Evolutionary conservation across 345 rosid genomes (phyloP).

Genomic region (Salix viminalis): DNA sequence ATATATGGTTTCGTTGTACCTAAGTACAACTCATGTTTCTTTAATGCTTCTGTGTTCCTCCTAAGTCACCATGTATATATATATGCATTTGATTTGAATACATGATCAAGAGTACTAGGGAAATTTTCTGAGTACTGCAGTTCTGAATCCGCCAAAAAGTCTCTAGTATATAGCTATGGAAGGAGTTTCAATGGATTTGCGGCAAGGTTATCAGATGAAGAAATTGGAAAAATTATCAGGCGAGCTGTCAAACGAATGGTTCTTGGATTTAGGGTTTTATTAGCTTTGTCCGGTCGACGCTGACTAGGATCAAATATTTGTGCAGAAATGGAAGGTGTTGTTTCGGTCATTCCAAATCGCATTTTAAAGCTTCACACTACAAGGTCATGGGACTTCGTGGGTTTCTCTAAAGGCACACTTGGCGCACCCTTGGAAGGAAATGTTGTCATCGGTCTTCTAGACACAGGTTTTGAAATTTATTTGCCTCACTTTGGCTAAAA

Average conservation of each 20-base stretch:
- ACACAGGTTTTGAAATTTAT: conserved; percentile 16
- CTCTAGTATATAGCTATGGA: conserved; percentile 36
- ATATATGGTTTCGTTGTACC: not conserved
- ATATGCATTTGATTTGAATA: not conserved
- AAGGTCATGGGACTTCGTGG: conserved; percentile 32
- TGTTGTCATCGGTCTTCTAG: conserved; percentile 24
- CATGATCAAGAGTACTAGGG: not conserved
- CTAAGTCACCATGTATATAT: not conserved
- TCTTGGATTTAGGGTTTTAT: not conserved
- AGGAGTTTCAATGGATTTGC: conserved; percentile 43
- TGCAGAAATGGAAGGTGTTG: conserved; percentile 25
- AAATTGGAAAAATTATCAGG: conserved; percentile 36
- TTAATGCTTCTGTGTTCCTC: not conserved
- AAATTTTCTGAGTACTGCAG: conserved; percentile 18
- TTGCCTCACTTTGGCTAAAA: not conserved
- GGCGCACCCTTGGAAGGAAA: conserved; percentile 14
- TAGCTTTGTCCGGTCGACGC: too few species aligned
- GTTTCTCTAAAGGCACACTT: conserved; percentile 8
- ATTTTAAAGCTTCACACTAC: conserved; percentile 28
- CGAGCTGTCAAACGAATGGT: conserved; percentile 3
- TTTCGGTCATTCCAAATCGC: conserved; percentile 26
- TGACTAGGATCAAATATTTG: not conserved
- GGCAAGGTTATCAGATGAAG: conserved; percentile 36
- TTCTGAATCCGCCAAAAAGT: conserved; percentile 22
- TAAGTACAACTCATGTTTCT: not conserved